Evolutionary conservation across 495 filamentous ascomycete genomes (phyloP), one percentile per base, ranked within the genome.

Genomic region (Tuber borchii): DNA sequence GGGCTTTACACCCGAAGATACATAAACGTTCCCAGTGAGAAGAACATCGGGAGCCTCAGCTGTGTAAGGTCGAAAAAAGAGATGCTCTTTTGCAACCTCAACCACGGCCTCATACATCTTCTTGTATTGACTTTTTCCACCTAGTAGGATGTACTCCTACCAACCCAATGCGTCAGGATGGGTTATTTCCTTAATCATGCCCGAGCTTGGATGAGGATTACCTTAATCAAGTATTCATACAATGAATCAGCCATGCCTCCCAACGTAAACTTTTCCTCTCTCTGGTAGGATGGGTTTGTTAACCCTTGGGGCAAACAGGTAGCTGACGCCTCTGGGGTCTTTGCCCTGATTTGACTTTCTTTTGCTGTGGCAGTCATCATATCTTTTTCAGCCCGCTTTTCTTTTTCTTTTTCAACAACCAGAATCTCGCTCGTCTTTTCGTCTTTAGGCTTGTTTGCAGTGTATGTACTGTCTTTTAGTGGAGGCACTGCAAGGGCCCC

Each of bases 171-270:
- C 26, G 43, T 79, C 40, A 79, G 78, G 72, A 72, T 43, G 20
- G 68, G 26, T 85, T 81, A 81, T 56, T 81, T 85, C 89, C 82
- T 97, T 98, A 37, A 96, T 92, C 71, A 98, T 34, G 14, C 56
- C 56, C 26, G 26, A 17, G 10, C 56, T 31, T 26, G 69, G 75
- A 44, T 19, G 69, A 22, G 85, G 81, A 81, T 65, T 82, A 86
- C 89, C 82, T 99, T 99, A 39, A 96, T 92, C 72, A 99, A 87
- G 83, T 99, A 99, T 83, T 99, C 95, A 83, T 97, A 98, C 2
- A 93, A 90, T 22, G 93, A 97, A 83, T 98, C 95, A 73, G 94
- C 91, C 84, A 90, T 89, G 73, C 91, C 93, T 69, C 93, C 96
- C 83, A 98, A 87, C 0, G 89, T 91, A 80, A 90, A 98, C 43